Percentiles rank a stretch among this genome's conserved stretches.
Conservation (phyloP, 2,329 filamentous ascomycete genomes). For the Aspergillus fructus region DNA sequence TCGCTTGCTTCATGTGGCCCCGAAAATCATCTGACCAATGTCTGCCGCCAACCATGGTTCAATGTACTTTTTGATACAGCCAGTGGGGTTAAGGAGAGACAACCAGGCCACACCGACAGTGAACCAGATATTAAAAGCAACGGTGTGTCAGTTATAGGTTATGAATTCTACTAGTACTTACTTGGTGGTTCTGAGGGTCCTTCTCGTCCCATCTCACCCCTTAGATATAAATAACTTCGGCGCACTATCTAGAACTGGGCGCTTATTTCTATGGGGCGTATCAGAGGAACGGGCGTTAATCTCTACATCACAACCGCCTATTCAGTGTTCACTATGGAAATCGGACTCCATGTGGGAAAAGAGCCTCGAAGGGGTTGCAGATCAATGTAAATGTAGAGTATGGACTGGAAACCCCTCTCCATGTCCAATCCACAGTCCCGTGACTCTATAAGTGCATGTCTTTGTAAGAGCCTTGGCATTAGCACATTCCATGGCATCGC, state of each 20-base stretch:
- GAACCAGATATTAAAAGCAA: background rate
- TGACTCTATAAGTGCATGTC: too few species aligned
- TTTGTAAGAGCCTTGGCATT: too few species aligned
- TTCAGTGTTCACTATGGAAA: too few species aligned
- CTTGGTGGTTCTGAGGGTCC: background rate
- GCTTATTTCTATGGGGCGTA: background rate
- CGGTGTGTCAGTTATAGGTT: background rate
- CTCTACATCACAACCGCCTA: background rate
- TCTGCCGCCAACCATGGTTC: slow-evolving; percentile 17
- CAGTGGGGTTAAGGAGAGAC: slow-evolving; percentile 17
- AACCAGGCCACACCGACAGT: slow-evolving; percentile 7
- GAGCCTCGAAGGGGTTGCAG: too few species aligned
- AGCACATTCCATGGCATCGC: too few species aligned
- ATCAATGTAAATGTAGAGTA: too few species aligned
- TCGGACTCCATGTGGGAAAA: too few species aligned
- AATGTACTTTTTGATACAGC: slow-evolving; percentile 17
- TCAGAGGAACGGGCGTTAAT: background rate
- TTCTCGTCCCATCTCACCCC: background rate
- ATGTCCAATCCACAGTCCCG: too few species aligned
- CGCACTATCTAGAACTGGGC: background rate
- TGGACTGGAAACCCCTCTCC: too few species aligned
- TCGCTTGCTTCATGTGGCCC: background rate
- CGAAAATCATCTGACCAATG: slow-evolving; percentile 2
- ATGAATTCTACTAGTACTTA: background rate
- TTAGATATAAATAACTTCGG: background rate